Evolutionary conservation across 345 rosid species (phyloP).

Genomic region (Limnanthes douglasii): DNA sequence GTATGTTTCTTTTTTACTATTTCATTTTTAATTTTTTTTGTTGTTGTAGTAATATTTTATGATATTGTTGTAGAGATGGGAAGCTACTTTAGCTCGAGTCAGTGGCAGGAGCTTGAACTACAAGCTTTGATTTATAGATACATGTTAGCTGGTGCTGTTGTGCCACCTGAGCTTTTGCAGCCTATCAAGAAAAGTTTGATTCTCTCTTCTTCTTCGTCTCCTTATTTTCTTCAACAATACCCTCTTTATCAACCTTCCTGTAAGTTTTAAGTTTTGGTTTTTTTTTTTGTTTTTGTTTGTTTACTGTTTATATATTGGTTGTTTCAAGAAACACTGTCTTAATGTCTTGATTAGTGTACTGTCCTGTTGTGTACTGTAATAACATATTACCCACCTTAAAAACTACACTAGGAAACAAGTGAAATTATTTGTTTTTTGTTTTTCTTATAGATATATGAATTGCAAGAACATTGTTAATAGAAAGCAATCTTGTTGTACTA

Average conservation of each 20-base stretch:
- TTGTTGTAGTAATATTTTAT: constrained; percentile 1
- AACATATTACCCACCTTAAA: too few species aligned
- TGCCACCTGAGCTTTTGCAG: constrained; percentile 81
- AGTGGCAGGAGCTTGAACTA: constrained; percentile 90
- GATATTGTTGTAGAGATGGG: constrained; percentile 39
- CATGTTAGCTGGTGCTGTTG: constrained; percentile 75
- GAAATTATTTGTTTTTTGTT: too few species aligned
- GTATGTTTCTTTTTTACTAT: constrained; percentile 18
- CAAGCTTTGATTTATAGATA: constrained; percentile 92
- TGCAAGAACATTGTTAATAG: too few species aligned
- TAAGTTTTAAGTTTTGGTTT: constrained; percentile 18
- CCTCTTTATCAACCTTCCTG: constrained; percentile 63
- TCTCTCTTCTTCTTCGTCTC: constrained; percentile 36
- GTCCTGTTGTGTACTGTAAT: too few species aligned
- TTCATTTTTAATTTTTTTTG: not conserved
- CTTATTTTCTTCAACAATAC: constrained; percentile 38
- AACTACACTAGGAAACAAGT: too few species aligned
- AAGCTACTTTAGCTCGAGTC: constrained; percentile 65
- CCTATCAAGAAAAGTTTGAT: constrained; percentile 76
- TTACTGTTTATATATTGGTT: too few species aligned
- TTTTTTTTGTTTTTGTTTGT: constrained; percentile 1
- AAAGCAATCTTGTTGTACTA: too few species aligned
- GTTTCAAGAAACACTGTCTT: too few species aligned
- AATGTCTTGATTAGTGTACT: too few species aligned
- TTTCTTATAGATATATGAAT: too few species aligned